Conservation (phyloP, 2,329 filamentous ascomycete species). For the Aulographum hederae region DNA sequence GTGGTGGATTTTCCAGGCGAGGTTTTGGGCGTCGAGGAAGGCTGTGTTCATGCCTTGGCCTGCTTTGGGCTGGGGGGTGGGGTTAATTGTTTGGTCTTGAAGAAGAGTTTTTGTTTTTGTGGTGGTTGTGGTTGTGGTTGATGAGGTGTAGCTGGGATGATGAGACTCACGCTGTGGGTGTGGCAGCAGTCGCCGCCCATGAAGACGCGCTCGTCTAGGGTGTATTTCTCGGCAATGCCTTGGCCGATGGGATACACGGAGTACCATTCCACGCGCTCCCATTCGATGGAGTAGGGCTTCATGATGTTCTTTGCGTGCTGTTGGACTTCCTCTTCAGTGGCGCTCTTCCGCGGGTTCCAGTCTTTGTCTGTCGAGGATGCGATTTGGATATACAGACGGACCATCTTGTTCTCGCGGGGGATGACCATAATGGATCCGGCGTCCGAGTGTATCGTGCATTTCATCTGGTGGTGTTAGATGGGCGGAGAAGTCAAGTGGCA, state of each 20-base stretch:
- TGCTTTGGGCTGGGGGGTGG: conserved; percentile 32
- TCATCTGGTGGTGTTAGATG: conserved; percentile 27
- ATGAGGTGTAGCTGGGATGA: background rate
- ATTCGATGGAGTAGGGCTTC: conserved; percentile 40
- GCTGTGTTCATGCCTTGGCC: conserved; percentile 47
- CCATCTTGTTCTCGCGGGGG: conserved; percentile 34
- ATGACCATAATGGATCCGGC: conserved; percentile 47
- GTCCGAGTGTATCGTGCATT: conserved; percentile 49
- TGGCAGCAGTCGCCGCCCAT: conserved; percentile 49
- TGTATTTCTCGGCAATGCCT: conserved; percentile 46
- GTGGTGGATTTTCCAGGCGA: conserved; percentile 91
- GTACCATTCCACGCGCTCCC: conserved; percentile 48
- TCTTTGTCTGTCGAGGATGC: conserved; percentile 42
- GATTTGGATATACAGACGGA: conserved; percentile 39
- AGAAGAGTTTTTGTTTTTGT: conserved; percentile 1
- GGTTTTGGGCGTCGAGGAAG: conserved; percentile 53
- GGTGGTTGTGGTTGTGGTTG: background rate
- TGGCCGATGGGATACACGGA: conserved; percentile 49
- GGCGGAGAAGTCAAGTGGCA: background rate
- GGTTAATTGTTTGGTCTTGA: background rate
- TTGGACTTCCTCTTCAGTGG: conserved; percentile 40
- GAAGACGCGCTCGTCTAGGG: conserved; percentile 44
- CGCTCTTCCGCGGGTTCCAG: conserved; percentile 41
- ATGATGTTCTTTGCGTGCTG: conserved; percentile 37
- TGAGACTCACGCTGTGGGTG: conserved; percentile 31